A percentile compares a stretch with the other conserved stretches of the same genome.
Evolutionary conservation across 176 grass and related monocot species (phyloP).

Genomic region (Bothriochloa decipiens): DNA sequence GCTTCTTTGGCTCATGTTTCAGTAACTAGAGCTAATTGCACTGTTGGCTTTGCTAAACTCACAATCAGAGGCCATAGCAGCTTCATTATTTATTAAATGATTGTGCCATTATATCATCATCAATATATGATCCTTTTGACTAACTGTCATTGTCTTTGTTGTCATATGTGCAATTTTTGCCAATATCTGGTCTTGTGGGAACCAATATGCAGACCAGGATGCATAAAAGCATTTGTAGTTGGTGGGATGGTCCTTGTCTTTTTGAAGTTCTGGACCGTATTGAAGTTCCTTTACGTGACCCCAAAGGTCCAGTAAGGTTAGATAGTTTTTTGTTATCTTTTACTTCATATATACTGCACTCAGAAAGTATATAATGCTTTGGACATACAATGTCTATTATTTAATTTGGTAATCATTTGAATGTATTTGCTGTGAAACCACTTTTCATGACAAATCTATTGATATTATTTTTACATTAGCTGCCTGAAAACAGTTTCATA

Average conservation of each 20-base stretch:
- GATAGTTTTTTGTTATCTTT: constrained; percentile 15
- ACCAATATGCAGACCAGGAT: constrained; percentile 84
- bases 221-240: constrained; percentile 78
- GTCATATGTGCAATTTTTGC: constrained; percentile 88
- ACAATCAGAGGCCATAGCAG: not conserved
- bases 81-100: not conserved
- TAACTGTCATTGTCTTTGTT: constrained; percentile 46
- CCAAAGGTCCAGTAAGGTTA: constrained; percentile 90
- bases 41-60: not conserved
- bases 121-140: constrained; percentile 14
- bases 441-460: constrained; percentile 3
- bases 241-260: constrained; percentile 90
- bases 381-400: not conserved
- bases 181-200: constrained; percentile 87
- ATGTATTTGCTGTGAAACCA: not conserved
- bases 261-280: constrained; percentile 85
- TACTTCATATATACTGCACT: not conserved
- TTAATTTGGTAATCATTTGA: not conserved
- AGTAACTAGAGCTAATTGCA: not conserved
- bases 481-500: not conserved
- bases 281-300: constrained; percentile 90
- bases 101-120: not conserved
- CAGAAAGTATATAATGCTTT: not conserved
- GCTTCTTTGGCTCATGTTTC: not conserved
- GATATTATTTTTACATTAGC: not conserved